Base-by-base conservation (phyloP, 208 protist genomes). In the Crithidia expoeki region DNA sequence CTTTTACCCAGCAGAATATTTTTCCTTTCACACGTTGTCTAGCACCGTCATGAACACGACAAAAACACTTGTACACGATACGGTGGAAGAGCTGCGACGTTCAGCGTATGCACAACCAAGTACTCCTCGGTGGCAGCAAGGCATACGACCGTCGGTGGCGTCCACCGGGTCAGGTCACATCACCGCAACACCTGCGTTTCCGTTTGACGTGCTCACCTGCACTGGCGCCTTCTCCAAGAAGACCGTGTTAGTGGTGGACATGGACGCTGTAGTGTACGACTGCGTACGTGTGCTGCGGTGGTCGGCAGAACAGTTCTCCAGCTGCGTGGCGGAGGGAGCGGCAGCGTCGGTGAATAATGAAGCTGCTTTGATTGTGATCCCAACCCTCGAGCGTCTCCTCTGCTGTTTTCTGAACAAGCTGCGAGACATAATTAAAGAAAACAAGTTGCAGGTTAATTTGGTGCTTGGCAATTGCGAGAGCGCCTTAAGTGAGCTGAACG, bases 241-340 rank as follows among this genome's bases (percentile, higher is more conserved):
- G 7, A 60, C 51, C 3, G 33, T 55, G 19, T 36, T 68, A 3
- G 46, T 68, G 12, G 23, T 74, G 3, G 60, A 68, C 51, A 6
- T 74, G 21, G 60, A 74, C 58, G 57, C 44, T 32, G 50, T 68
- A 30, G 59, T 74, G 51, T 4, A 34, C n/a, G 68, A 74, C 38
- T 74, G 68, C 53, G 34, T 58, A 33, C 60, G 59, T 2, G 36
- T 74, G 4, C 2, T 66, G 42, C 59, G 38, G 5, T 52, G 42
- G 58, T 67, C 38, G 27, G 60, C 42, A 17, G 17, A 7, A 19
- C 27, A 57, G 33, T 14, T 25, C 17, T 32, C 27, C 53, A 38
- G 30, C 53, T 0, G 5, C 40, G 53, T 9, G 21, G 3, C 30
- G 36, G 12, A 5, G 5, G 36, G 36, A 2, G 42, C 36, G 11